A percentile compares a stretch with the other conserved stretches of the same genome.
phyloP scores from a whole-genome alignment of 1,284 basidiomycete species.

The Phellinidium pouzarii region DNA sequence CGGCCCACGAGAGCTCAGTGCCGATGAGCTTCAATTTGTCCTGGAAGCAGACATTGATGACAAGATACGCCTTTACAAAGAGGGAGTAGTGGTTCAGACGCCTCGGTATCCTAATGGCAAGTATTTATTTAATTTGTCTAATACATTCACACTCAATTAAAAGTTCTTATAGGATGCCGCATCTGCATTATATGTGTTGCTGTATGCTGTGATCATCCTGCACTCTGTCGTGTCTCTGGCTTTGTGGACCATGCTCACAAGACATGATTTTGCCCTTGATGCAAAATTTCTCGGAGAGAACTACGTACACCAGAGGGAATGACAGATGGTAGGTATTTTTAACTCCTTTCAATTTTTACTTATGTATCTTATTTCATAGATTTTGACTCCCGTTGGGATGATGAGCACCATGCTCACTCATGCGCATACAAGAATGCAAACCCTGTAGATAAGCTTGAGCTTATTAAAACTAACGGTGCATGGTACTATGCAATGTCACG shows the following conservation, averaged over 20 bases:
- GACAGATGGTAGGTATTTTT: neutral
- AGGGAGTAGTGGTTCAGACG: slow-evolving; percentile 1
- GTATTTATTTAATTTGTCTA: neutral
- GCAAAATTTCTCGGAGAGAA: neutral
- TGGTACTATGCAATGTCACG: slow-evolving; percentile 11
- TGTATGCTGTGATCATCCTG: slow-evolving; percentile 14
- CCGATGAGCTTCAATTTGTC: slow-evolving; percentile 15
- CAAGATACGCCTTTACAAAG: neutral
- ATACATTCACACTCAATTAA: neutral
- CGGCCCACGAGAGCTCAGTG: slow-evolving; percentile 17
- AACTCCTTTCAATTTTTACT: neutral
- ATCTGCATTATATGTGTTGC: slow-evolving; percentile 10
- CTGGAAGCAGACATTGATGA: slow-evolving; percentile 3
- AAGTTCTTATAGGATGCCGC: neutral
- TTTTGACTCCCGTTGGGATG: neutral
- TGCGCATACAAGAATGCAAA: neutral
- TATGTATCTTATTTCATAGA: neutral
- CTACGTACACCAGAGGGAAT: neutral
- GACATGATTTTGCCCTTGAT: slow-evolving; percentile 5
- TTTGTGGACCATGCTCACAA: slow-evolving; percentile 12
- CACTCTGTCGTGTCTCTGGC: slow-evolving; percentile 12
- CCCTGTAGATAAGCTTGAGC: neutral
- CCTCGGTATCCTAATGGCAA: slow-evolving; percentile 1
- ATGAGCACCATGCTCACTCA: neutral
- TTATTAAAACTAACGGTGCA: slow-evolving; percentile 6